Conservation (phyloP, 176 grass and related monocot genomes). For the Zizania latifolia region DNA sequence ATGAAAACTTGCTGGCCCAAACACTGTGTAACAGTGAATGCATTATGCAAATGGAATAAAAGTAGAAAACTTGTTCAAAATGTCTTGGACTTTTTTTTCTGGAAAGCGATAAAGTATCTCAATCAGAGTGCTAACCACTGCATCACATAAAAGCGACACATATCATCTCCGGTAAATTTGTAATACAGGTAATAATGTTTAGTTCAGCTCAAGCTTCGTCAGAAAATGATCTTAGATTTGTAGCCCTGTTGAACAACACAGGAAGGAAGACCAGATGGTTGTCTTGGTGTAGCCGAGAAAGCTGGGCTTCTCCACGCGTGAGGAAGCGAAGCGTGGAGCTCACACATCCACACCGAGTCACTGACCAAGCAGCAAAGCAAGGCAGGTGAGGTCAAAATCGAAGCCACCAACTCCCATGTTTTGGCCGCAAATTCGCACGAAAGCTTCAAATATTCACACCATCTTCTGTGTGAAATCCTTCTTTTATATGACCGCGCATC, state of each 20-base stretch:
- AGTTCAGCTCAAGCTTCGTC: too few species aligned
- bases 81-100: not conserved
- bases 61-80: not conserved
- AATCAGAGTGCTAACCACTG: not conserved
- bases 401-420: not conserved
- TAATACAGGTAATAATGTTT: too few species aligned
- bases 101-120: not conserved
- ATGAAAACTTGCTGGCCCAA: not conserved
- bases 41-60: too few species aligned
- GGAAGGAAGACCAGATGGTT: too few species aligned
- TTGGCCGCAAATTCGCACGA: not conserved
- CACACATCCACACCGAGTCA: not conserved
- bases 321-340: not conserved
- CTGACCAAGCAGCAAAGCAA: not conserved
- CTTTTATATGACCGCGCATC: too few species aligned
- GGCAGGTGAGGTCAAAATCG: conserved; percentile 16
- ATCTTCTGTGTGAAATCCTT: not conserved
- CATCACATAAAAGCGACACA: not conserved
- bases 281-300: too few species aligned
- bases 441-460: not conserved
- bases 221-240: too few species aligned
- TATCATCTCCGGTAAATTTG: not conserved
- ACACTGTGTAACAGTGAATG: not conserved
- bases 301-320: not conserved
- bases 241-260: too few species aligned